phyloP scores from a whole-genome alignment of 108 stramenopile genomes.

The Schizochytrium sp. region DNA sequence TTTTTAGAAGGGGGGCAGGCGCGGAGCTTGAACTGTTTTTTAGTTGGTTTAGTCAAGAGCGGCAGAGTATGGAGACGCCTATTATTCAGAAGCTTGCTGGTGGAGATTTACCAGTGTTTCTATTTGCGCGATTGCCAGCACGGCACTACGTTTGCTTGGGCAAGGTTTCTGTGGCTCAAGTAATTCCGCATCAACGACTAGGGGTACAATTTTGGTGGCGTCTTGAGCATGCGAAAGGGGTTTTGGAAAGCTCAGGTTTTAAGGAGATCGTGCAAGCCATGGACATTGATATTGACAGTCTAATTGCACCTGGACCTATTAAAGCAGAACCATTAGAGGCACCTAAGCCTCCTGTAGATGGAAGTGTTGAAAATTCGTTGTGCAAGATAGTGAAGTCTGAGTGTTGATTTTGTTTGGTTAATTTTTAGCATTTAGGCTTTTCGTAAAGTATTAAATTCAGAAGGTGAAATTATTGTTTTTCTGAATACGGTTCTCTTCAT shows the following conservation, averaged over 20 bases:
- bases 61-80: background rate
- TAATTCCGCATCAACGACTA: background rate
- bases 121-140: constrained; percentile 16
- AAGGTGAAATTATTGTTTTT: too few relatives aligned
- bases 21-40: background rate
- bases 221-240: background rate
- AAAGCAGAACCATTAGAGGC: too few relatives aligned
- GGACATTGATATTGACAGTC: background rate
- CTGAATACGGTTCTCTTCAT: too few relatives aligned
- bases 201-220: constrained; percentile 17
- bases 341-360: too few relatives aligned
- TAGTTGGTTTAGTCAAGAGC: constrained; percentile 30
- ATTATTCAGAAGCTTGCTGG: background rate
- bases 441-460: too few relatives aligned
- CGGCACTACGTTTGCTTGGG: constrained; percentile 10
- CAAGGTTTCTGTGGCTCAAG: background rate
- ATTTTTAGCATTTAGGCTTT: too few relatives aligned
- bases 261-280: background rate
- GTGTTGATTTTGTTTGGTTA: too few relatives aligned
- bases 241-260: background rate
- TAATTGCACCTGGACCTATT: background rate
- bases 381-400: too few relatives aligned
- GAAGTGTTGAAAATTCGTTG: too few relatives aligned
- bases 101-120: background rate
- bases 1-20: constrained; percentile 1